A percentile compares a stretch with the other conserved stretches of the same genome.
Evolutionary conservation across 768 basidiomycete genomes (phyloP).

Genomic region (Hygrocybe punicea): DNA sequence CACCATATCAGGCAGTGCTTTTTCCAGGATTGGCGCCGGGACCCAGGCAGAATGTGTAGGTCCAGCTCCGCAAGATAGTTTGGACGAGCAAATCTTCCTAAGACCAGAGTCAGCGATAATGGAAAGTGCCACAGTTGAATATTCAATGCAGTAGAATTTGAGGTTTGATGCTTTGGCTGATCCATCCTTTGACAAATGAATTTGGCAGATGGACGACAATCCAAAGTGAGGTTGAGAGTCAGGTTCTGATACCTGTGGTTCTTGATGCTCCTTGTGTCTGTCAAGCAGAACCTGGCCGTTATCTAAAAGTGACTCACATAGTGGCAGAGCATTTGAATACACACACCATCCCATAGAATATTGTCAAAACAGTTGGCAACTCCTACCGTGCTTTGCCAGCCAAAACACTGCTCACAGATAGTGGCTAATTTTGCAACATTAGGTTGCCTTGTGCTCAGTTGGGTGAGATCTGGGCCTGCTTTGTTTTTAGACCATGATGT

Average conservation of each 20-base stretch:
- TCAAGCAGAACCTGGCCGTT: too few species aligned
- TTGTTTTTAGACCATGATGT: constrained; percentile 41
- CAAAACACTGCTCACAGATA: constrained; percentile 60
- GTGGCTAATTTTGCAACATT: constrained; percentile 47
- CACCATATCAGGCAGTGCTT: too few species aligned
- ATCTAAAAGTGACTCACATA: not conserved
- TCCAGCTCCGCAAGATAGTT: too few species aligned
- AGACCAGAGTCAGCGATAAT: too few species aligned
- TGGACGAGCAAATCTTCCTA: too few species aligned
- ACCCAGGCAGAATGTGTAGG: too few species aligned
- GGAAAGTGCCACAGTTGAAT: too few species aligned
- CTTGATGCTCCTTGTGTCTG: too few species aligned
- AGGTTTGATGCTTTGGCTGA: too few species aligned
- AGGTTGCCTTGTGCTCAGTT: not conserved
- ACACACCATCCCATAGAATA: constrained; percentile 53
- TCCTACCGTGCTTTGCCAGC: constrained; percentile 55
- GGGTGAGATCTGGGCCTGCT: constrained; percentile 28
- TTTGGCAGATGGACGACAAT: not conserved
- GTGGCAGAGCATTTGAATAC: constrained; percentile 41
- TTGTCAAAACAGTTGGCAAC: constrained; percentile 57
- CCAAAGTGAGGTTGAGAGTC: not conserved
- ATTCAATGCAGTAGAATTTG: too few species aligned
- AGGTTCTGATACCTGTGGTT: too few species aligned
- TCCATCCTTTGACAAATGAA: not conserved
- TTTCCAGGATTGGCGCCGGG: too few species aligned